Base-by-base conservation (phyloP, 805 yeast genomes). In the Schwanniomyces vanrijiae region DNA sequence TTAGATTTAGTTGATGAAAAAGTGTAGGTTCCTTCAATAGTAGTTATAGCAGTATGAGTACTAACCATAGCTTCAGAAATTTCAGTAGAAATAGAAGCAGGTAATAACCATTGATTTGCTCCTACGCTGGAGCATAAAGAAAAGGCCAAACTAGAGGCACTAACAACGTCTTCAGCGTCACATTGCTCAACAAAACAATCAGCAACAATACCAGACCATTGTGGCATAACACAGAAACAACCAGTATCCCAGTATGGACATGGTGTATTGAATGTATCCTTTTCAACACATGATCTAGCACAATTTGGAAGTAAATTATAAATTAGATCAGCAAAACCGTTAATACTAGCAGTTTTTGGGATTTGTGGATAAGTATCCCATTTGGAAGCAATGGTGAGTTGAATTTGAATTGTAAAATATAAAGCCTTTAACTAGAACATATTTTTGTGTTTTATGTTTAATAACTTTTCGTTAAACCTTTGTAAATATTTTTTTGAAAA, bases 211-310 rank as follows among this genome's bases (percentile, higher is more conserved):
- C 76, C 76, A 31, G 70, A 64, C 74, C 75, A 75, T 50, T 67
- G 72, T 13, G 77, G 73, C 76, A 75, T 73, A 25, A 74, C 75
- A 55, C 80, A 75, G 42, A 75, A 64, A 50, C 80, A 75, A 7
- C 80, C 80, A 24, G 79, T 72, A 53, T 75, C 80, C 79, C 79
- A 75, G 58, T 75, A 73, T 40, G 81, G 81, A 52, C 81, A 76
- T 19, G 80, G 80, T 5, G 81, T 76, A 44, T 68, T 73, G 29
- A 63, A 59, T 10, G 71, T 65, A 22, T 63, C 55, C 26, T 60
- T 57, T 42, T 68, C 57, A 14, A 70, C 77, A 59, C 81, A 76
- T 3, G 60, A 51, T 44, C 60, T 49, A 33, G 80, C 81, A 59
- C 80, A 76, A 1, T 55, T 40, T 24, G 81, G 80, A 24, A 75